phyloP scores from a whole-genome alignment of 768 basidiomycete species.

The Saitozyma sp. region DNA sequence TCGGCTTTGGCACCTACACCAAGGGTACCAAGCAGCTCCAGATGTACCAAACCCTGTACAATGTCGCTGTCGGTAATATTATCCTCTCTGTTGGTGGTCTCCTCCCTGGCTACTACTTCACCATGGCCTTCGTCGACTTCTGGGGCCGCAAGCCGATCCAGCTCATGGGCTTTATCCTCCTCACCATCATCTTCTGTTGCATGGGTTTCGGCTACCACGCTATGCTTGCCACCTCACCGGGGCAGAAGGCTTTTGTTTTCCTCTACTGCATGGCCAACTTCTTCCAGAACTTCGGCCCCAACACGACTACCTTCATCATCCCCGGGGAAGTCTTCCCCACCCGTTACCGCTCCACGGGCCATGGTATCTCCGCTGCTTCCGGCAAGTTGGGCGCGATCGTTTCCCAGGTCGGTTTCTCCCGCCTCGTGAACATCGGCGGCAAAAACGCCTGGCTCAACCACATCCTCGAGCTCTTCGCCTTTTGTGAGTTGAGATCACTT shows the following conservation, averaged over 20 bases:
- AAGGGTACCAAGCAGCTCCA: constrained; percentile 32
- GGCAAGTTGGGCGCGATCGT: constrained; percentile 55
- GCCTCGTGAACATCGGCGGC: constrained; percentile 49
- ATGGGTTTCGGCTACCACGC: constrained; percentile 53
- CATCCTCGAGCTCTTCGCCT: constrained; percentile 37
- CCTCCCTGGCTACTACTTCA: constrained; percentile 53
- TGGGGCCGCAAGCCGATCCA: constrained; percentile 54
- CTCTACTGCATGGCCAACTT: constrained; percentile 54
- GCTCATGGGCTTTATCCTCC: constrained; percentile 48
- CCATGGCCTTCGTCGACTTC: constrained; percentile 48
- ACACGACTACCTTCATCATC: constrained; percentile 28
- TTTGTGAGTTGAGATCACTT: too few species aligned
- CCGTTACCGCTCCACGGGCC: constrained; percentile 52
- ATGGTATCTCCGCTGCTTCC: constrained; percentile 51
- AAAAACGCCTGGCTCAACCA: constrained; percentile 45
- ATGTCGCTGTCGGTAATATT: constrained; percentile 52
- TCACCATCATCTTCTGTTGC: constrained; percentile 43
- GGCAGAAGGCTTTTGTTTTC: constrained; percentile 47
- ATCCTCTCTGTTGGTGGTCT: constrained; percentile 52
- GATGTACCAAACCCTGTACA: constrained; percentile 46
- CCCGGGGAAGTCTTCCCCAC: constrained; percentile 55
- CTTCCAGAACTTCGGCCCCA: constrained; percentile 51
- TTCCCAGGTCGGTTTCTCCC: constrained; percentile 53
- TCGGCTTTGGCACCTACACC: constrained; percentile 63
- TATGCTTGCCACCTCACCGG: constrained; percentile 38